Base-by-base conservation (phyloP, 2,329 filamentous ascomycete genomes). In the Botrytis porri region DNA sequence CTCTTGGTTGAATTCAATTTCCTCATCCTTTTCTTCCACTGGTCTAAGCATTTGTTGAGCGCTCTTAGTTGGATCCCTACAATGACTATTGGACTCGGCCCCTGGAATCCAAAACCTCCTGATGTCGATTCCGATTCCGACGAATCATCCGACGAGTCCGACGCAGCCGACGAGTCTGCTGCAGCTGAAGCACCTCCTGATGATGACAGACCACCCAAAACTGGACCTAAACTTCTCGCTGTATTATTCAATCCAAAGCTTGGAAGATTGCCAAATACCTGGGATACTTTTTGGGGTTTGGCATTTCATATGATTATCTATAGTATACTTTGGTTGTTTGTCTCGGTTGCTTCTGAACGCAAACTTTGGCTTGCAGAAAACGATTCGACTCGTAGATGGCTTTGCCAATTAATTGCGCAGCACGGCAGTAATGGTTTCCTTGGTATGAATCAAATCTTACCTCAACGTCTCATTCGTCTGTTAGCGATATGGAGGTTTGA, bases 1-100 rank as follows among this genome's bases (percentile, higher is more conserved):
- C 70, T 73, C 37, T 39, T 76, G 45, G 64, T 77, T 66, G 69
- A 72, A 67, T 69, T 57, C 39, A 72, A 72, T 51, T 69, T 69
- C 32, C 51, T 72, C 48, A 3, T 69, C 4, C 64, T 72, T 3
- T 67, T 61, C 32, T 22, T 51, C 29, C 66, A 70, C 22, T 73
- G 66, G 71, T 6, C n/a, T 20, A 25, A 45, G 10, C n/a, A 8
- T 51, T 9, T 43, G 12, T 65, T 60, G n/a, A 18, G 25, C 5
- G 7, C 65, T 22, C 10, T 22, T 18, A 64, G 41, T 54, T 51
- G 60, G 29, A 10, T 45, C 37, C 6, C 29, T 65, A 25, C 32
- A 35, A n/a, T 18, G 18, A 9, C 54, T 32, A 20, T 22, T 29
- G 48, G 7, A 54, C 14, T 22, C 8, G n/a, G 22, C 48, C 22